Base-by-base conservation (phyloP, 2,329 filamentous ascomycete species). In the Colletotrichum nymphaeae region DNA sequence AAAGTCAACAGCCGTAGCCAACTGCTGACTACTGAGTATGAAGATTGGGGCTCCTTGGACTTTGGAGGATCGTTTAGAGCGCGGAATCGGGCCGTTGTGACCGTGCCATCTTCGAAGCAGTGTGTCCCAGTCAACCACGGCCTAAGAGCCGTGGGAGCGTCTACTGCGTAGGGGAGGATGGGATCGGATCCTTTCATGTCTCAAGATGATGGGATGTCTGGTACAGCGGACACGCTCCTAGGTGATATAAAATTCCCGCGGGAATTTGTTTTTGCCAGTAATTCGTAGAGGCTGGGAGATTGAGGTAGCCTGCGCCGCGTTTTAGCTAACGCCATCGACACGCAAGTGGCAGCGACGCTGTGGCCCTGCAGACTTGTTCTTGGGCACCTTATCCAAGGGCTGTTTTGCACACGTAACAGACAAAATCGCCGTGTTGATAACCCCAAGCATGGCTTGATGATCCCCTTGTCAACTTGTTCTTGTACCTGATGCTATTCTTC, bases 71-170 rank as follows among this genome's bases (percentile, higher is more conserved):
- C 42, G 19, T 49, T 11, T 22, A 30, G 8, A 35, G 26, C 32
- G 55, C 37, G 9, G 14, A 67, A 22, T 68, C 56, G 52, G 69
- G 55, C 63, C 57, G 65, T 37, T 55, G 22, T 55, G 16, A 16
- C 16, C 7, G 42, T 59, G 24, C 26, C 67, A 65, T 52, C 12
- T 12, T 53, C 11, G 14, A 55, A 30, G 32, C 11, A 35, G 32
- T 12, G 32, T 35, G 32, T 32, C 11, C 35, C 30, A 24, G 30
- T 19, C 67, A 30, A 32, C 24, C 12, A 32, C 19, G 14, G 63
- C 28, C 22, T 19, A 16, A 19, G 14, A 32, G 19, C 42, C 53
- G 22, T 24, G 16, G 28, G 14, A 32, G 19, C 22, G 52, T 62
- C 37, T 60, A 19, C 11, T 11, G 11, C 9, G 9, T 2, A 11